These are phyloP conservation scores for Strigomonas culicis DNA, from an alignment of 208 protist species.

Conservation along the genomic window DNA sequence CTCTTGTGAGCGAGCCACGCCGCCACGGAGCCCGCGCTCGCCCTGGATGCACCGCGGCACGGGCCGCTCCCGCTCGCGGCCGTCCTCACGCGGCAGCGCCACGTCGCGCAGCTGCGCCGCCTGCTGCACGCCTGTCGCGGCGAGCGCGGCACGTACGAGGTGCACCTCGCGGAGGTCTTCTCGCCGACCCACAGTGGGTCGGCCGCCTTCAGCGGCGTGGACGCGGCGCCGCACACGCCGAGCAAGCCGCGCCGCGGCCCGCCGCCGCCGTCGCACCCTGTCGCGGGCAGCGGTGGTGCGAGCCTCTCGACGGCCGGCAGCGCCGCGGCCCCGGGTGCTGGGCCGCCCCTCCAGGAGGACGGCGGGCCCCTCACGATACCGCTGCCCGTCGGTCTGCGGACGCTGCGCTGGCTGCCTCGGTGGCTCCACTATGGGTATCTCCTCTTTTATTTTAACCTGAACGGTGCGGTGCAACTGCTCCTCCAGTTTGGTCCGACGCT, in stretches of 20 bases:
- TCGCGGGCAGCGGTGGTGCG: too few relatives aligned
- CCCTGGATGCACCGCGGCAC: too few relatives aligned
- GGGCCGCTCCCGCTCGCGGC: neutral
- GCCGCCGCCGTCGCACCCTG: too few relatives aligned
- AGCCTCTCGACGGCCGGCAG: too few relatives aligned
- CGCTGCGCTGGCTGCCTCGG: neutral
- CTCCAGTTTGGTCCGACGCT: conserved; percentile 34
- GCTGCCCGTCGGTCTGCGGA: neutral
- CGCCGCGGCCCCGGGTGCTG: neutral
- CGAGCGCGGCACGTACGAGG: neutral
- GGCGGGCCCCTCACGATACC: neutral
- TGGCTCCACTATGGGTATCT: neutral
- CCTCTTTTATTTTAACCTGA: conserved; percentile 21
- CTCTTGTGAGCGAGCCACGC: too few relatives aligned
- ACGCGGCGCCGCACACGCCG: too few relatives aligned
- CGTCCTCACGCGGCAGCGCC: neutral
- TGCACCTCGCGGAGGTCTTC: neutral
- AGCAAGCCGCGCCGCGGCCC: too few relatives aligned
- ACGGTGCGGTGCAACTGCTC: conserved; percentile 24
- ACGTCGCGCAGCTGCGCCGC: neutral
- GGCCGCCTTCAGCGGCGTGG: too few relatives aligned
- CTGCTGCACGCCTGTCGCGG: neutral
- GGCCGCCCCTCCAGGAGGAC: neutral
- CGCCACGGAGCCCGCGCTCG: too few relatives aligned
- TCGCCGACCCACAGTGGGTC: too few relatives aligned